Evolutionary conservation across 345 rosid species (phyloP).

Genomic region (Lepidium didymum): DNA sequence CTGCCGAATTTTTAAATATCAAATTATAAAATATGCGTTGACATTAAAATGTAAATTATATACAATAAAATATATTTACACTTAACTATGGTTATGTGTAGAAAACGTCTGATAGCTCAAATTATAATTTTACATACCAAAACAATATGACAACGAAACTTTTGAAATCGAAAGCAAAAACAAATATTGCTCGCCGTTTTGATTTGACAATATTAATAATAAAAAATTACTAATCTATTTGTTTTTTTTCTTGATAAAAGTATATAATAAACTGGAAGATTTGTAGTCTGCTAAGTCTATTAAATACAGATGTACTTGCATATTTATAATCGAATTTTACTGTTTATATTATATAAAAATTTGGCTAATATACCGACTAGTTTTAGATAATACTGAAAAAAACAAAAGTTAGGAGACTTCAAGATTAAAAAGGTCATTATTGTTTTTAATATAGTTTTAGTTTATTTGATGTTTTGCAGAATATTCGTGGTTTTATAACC

Average conservation of each 20-base stretch:
- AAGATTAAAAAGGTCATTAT: background rate
- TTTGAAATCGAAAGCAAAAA: conserved; percentile 8
- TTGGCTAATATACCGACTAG: too few relatives aligned
- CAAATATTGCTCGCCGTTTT: background rate
- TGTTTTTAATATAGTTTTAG: background rate
- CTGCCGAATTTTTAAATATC: background rate
- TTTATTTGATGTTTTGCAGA: background rate
- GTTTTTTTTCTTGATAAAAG: too few relatives aligned
- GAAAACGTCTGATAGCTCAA: conserved; percentile 12
- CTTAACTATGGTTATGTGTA: background rate
- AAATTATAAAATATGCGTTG: background rate
- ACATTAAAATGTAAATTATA: background rate
- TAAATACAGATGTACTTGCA: too few relatives aligned
- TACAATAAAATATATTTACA: background rate
- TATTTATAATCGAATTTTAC: too few relatives aligned
- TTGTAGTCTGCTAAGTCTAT: too few relatives aligned
- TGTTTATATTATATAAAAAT: too few relatives aligned
- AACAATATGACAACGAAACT: conserved; percentile 4
- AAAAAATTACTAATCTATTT: background rate
- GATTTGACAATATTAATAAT: background rate
- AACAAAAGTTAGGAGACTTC: too few relatives aligned
- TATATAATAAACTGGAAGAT: too few relatives aligned
- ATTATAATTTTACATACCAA: background rate
- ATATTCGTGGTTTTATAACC: conserved; percentile 13
- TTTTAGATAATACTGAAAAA: too few relatives aligned